Base-by-base conservation (phyloP, 768 basidiomycete genomes). In the Termitomyces heimii region DNA sequence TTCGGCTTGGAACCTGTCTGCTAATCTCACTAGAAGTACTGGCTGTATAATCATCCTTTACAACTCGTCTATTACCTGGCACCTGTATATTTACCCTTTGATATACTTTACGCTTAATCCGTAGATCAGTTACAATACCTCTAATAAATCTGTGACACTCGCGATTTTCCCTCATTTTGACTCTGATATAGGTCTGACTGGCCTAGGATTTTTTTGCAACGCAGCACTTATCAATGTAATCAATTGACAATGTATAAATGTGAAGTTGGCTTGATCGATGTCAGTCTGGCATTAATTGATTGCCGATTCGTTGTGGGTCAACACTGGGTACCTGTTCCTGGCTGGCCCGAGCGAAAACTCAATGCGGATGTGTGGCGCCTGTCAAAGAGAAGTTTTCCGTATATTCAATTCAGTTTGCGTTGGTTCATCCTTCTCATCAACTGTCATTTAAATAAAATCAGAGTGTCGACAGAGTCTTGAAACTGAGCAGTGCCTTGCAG, bases 1-100 rank as follows among this genome's bases (percentile, higher is more conserved):
- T 51, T 26, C 35, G 32, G 7, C 34, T 53, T 16, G 5, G 16
- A 35, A 43, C 14, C 26, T 51, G 5, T 20, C 20, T 24, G 18
- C 29, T 53, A 53, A 53, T 53, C 22, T 53, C 20, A 18, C 14
- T 43, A 53, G 40, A 40, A 43, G n/a, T 43, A 53, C 22, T 45
- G 26, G 22, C 32, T 54, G 53, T 54, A 54, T 56, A 56, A 50
- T 56, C 24, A 29, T 52, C 54, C 35, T 46, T 56, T 51, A 61
- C 16, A 18, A 37, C n/a, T 39, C 20, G 10, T 54, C 37, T 53
- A 58, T 48, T 13, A 18, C 26, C 8, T 35, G 16, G n/a, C 9
- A 26, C 20, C 18, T 58, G 52, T 58, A 54, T 53, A 22, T 51
- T 37, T 42, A 54, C 37, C 8, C 40, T 31, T 37, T 22, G 47